These are phyloP conservation scores for Handroanthus guayacan DNA, from an alignment of 257 asterid species.

Conservation along the genomic window DNA sequence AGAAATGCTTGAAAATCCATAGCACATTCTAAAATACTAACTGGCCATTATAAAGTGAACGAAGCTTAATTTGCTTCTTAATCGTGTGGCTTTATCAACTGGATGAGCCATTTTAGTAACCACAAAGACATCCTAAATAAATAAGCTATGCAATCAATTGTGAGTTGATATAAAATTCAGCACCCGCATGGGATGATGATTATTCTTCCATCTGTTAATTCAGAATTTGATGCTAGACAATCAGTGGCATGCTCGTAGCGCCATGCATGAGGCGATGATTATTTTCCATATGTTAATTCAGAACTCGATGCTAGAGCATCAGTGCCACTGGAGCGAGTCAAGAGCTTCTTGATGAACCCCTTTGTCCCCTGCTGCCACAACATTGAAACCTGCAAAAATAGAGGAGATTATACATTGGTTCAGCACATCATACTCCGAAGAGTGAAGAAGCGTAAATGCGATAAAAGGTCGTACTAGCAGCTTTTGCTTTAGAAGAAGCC, in stretches of 20 bases:
- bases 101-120: not conserved
- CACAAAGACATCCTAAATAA: not conserved
- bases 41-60: not conserved
- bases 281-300: not conserved
- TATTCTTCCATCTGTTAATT: not conserved
- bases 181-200: not conserved
- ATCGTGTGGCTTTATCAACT: not conserved
- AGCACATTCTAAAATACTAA: not conserved
- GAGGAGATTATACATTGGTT: not conserved
- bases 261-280: not conserved
- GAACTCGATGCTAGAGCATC: conserved; percentile 8
- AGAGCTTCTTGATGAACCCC: conserved; percentile 68
- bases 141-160: conserved; percentile 14
- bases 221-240: not conserved
- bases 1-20: conserved; percentile 9
- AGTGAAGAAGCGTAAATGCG: not conserved
- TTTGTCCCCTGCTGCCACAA: conserved; percentile 86
- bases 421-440: not conserved
- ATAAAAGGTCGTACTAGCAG: conserved; percentile 56
- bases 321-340: conserved; percentile 64
- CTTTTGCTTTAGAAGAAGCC: conserved; percentile 72
- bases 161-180: not conserved
- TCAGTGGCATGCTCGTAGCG: conserved; percentile 45
- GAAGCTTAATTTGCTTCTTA: not conserved
- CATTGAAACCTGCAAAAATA: conserved; percentile 70